Evolutionary conservation across 1,139 yeast species (phyloP).

Genomic region (Lodderomyces theae): DNA sequence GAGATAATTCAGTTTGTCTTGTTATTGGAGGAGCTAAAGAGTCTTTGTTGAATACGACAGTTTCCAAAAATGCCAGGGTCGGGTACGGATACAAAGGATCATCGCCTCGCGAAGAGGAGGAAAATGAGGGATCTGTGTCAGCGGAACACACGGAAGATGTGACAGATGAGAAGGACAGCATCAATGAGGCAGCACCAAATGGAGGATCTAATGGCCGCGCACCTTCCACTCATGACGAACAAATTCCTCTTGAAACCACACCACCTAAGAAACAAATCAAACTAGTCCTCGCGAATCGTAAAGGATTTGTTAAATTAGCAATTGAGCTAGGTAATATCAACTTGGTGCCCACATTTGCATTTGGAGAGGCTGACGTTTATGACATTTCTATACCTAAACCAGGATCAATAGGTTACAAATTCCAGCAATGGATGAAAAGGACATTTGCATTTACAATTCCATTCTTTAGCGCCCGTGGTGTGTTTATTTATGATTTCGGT

Average conservation of each 20-base stretch:
- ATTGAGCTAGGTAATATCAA: conserved; percentile 73
- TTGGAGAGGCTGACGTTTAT: conserved; percentile 87
- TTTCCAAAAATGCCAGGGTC: conserved; percentile 31
- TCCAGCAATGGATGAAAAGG: conserved; percentile 72
- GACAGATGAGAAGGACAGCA: conserved; percentile 19
- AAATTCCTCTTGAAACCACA: not conserved
- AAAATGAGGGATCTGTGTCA: too few species aligned
- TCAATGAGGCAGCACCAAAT: not conserved
- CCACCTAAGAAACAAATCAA: conserved; percentile 24
- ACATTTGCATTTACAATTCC: conserved; percentile 83
- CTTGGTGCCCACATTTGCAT: conserved; percentile 85
- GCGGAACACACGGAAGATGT: conserved; percentile 11
- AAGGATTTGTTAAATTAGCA: conserved; percentile 88
- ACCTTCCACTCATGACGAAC: not conserved
- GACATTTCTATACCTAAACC: conserved; percentile 56
- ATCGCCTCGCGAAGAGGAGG: conserved; percentile 8
- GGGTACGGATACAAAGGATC: conserved; percentile 45
- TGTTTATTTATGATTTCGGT: conserved; percentile 91
- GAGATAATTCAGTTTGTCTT: conserved; percentile 75
- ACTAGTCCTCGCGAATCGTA: conserved; percentile 71
- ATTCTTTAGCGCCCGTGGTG: conserved; percentile 87
- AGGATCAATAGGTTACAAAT: conserved; percentile 48
- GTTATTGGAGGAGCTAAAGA: conserved; percentile 98
- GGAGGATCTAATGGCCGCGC: not conserved
- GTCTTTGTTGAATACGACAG: conserved; percentile 55